Base-by-base conservation (phyloP, 2,329 filamentous ascomycete genomes). In the Boeremia exigua region DNA sequence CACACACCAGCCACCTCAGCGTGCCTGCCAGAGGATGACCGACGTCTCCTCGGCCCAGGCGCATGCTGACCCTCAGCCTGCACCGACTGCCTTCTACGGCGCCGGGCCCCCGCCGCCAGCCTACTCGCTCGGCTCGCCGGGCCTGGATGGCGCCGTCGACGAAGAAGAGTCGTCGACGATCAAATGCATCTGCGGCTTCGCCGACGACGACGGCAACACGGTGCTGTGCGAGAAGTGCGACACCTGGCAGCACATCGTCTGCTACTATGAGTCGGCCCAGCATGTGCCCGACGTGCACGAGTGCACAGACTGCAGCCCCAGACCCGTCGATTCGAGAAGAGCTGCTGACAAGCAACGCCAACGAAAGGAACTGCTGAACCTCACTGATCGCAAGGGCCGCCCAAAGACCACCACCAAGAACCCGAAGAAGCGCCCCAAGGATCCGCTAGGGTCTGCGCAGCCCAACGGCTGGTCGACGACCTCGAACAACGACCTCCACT, bases 171-270 rank as follows among this genome's bases (percentile, higher is more conserved):
- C 89, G 15, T 96, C 96, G 77, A 96, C 91, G 56, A 97, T 98
- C 81, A 96, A 96, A 82, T 99, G 95, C 84, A 96, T 98, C 68
- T 99, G 95, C 80, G 88, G 88, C 75, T 97, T 90, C 77, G 81
- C 87, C 75, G 92, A 96, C 80, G 95, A 99, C 82, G 95, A 99
- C 81, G 95, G 95, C 78, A 94, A 91, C 77, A 99, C 95, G 57
- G 96, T 99, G 60, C 92, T 93, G 77, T 99, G 95, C 82, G 95
- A 98, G 75, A 86, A 84, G 56, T 99, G 95, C 82, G 91, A 96
- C 74, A 95, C 92, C 45, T 99, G 95, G 95, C 95, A 99, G 78
- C 95, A 99, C 78, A 96, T 96, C 69, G 88, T 92, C 74, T 99
- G 95, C 79, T 98, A 96, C 79, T 98, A 98, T 75, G 90, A 91